Evolutionary conservation across 306 rosid genomes (phyloP).

Genomic region (Vigna unguiculata): DNA sequence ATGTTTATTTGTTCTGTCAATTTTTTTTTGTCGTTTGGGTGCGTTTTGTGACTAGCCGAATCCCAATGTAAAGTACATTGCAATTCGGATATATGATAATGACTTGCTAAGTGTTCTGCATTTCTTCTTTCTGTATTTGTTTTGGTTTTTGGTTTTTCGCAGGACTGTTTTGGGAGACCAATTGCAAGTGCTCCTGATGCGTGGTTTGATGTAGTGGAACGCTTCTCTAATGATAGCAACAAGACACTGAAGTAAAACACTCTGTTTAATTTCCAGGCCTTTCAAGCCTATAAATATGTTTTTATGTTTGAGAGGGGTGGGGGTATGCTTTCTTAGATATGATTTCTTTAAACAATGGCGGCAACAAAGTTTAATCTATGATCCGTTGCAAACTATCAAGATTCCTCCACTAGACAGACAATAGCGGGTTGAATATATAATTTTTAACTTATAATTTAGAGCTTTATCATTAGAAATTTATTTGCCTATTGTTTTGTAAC

Average conservation of each 20-base stretch:
- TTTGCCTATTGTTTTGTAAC: not conserved
- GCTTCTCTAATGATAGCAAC: conserved; percentile 87
- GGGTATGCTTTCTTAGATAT: too few relatives aligned
- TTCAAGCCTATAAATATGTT: not conserved
- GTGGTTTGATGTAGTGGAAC: conserved; percentile 98
- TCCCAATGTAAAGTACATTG: not conserved
- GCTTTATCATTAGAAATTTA: conserved; percentile 6
- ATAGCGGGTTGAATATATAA: not conserved
- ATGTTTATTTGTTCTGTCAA: not conserved
- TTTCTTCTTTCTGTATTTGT: not conserved
- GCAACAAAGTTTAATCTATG: too few relatives aligned
- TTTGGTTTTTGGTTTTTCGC: conserved; percentile 19
- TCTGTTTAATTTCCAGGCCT: not conserved
- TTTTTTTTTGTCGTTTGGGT: not conserved
- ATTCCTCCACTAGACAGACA: not conserved
- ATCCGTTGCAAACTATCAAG: not conserved
- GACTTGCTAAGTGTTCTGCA: not conserved
- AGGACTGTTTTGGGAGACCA: conserved; percentile 98
- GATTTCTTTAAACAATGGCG: too few relatives aligned
- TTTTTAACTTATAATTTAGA: not conserved
- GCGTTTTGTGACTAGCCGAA: not conserved
- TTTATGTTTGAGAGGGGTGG: not conserved
- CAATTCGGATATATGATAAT: not conserved
- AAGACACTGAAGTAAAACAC: conserved; percentile 73
- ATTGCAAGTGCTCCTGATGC: conserved; percentile 95